phyloP scores from a whole-genome alignment of 805 yeast species.

The Wickerhamomyces kurtzmanii region DNA sequence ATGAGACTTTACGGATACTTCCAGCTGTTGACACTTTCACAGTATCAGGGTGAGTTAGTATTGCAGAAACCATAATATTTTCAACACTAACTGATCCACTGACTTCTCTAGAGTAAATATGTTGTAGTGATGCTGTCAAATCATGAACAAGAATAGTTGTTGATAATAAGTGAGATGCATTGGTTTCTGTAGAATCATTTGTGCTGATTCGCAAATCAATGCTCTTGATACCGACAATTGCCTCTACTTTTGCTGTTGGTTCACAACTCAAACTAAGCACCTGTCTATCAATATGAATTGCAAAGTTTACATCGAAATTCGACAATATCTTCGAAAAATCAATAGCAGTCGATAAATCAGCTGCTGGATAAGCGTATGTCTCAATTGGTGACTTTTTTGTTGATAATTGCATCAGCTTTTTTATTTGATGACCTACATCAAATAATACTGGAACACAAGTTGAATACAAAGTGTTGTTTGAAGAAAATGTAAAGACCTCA shows the following conservation, averaged over 20 bases:
- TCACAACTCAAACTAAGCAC: conserved; percentile 76
- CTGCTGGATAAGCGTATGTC: not conserved
- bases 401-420: conserved; percentile 30
- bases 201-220: conserved; percentile 51
- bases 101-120: conserved; percentile 80
- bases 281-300: conserved; percentile 63
- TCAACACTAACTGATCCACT: conserved; percentile 60
- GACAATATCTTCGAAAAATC: conserved; percentile 37
- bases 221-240: conserved; percentile 65
- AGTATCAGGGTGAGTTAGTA: conserved; percentile 31
- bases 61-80: conserved; percentile 35
- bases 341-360: conserved; percentile 8
- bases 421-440: conserved; percentile 44
- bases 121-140: conserved; percentile 69
- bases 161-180: conserved; percentile 31
- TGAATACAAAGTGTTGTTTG: conserved; percentile 62
- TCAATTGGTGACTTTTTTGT: conserved; percentile 2
- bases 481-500: conserved; percentile 54
- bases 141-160: conserved; percentile 40
- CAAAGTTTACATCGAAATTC: conserved; percentile 51
- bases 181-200: conserved; percentile 27
- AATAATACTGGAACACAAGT: conserved; percentile 70
- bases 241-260: conserved; percentile 89
- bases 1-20: conserved; percentile 40
- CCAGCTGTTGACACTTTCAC: conserved; percentile 39